Percentiles rank a stretch among this genome's conserved stretches.
phyloP scores from a whole-genome alignment of 768 basidiomycete genomes.

The Pleurotus pulmonarius region DNA sequence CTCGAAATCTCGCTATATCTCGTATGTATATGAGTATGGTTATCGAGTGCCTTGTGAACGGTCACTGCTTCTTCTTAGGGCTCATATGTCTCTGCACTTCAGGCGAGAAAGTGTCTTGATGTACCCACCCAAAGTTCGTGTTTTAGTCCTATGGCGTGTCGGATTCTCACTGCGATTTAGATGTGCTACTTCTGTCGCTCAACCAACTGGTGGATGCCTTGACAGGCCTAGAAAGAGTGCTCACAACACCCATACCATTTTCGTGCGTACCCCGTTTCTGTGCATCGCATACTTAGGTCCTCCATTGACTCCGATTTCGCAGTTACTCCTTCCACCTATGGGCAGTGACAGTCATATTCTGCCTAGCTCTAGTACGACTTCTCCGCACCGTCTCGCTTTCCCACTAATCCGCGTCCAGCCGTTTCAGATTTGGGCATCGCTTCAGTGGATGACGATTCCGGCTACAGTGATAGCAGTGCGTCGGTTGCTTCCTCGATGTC shows the following conservation, averaged over 20 bases:
- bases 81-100: too few species aligned
- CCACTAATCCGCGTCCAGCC: slow-evolving; percentile 38
- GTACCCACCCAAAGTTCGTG: slow-evolving; percentile 48
- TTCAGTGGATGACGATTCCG: slow-evolving; percentile 66
- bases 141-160: too few species aligned
- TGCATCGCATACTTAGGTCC: not conserved
- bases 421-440: slow-evolving; percentile 53
- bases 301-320: slow-evolving; percentile 1
- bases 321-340: slow-evolving; percentile 71
- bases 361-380: slow-evolving; percentile 48
- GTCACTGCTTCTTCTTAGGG: not conserved
- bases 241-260: slow-evolving; percentile 76
- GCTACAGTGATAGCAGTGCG: slow-evolving; percentile 50
- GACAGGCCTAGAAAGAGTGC: slow-evolving; percentile 67
- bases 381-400: not conserved
- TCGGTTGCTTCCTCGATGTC: not conserved
- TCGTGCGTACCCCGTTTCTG: slow-evolving; percentile 39
- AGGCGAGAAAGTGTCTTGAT: too few species aligned
- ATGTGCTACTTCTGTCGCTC: slow-evolving; percentile 41
- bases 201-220: slow-evolving; percentile 60
- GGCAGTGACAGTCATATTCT: slow-evolving; percentile 60
- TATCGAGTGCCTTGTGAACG: too few species aligned
- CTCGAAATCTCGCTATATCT: slow-evolving; percentile 68
- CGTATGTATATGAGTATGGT: too few species aligned
- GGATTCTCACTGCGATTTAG: slow-evolving; percentile 27